Base-by-base conservation (phyloP, 176 grass and related monocot genomes). In the Rhynchospora breviuscula region DNA sequence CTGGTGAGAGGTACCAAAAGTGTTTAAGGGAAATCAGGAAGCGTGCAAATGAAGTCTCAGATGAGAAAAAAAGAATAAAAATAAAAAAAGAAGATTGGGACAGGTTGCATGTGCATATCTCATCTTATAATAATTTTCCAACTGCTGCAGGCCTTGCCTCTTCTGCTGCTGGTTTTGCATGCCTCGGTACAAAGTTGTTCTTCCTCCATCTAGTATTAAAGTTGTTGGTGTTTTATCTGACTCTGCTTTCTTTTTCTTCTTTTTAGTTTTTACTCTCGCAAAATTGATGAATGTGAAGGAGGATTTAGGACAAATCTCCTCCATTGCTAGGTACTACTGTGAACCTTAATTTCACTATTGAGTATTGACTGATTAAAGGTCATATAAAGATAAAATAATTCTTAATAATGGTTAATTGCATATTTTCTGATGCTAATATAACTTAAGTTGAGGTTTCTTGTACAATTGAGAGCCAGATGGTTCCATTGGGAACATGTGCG, bases 221-320 rank as follows among this genome's bases (percentile, higher is more conserved):
- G 4, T 40, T 40, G 35, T 40, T 40, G 35, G 35, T 79, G 19
- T 25, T 59, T 68, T 45, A 67, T 11, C 59, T 65, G 52, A 81
- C 29, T 81, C 45, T 26, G 9, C 23, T 57, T 85, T 77, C 46
- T 85, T 48, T 46, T 63, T 17, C 47, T 58, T 43, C 8, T 17
- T 45, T 19, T 17, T 56, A 99, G 93, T 99, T 90, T 99, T 93
- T 82, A 95, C 93, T 29, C 96, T 99, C 1, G 93, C 88, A 68
- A 95, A 95, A 67, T 69, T 99, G 61, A 99, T 99, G 96, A 95
- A 95, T 69, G 91, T 95, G 65, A 88, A 90, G 63, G 93, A 99
- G 78, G 93, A 95, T 80, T 86, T 87, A 85, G 92, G 93, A 71
- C 80, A 99, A 81, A 87, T 95, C 76, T 99, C 93, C 48, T 91